Evolutionary conservation across 139 green algal species (phyloP).

Genomic region (Prasinococcaceae sp.): DNA sequence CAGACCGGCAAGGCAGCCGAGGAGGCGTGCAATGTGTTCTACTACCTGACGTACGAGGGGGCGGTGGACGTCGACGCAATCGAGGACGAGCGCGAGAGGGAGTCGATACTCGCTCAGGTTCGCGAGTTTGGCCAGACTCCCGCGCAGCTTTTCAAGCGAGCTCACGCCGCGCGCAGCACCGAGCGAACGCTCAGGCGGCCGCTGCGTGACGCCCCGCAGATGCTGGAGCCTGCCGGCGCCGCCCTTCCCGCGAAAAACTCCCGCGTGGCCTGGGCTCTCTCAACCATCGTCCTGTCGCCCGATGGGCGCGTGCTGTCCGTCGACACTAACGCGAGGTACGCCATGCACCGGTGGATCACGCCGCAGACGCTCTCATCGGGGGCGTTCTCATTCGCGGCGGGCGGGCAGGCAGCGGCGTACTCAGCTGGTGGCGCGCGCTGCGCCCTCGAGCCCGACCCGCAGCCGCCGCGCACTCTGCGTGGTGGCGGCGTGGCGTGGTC

Average conservation of each 20-base stretch:
- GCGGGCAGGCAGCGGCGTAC: too few species aligned
- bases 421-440: too few species aligned
- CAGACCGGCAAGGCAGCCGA: constrained; percentile 29
- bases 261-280: background rate
- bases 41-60: constrained; percentile 41
- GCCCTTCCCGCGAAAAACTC: background rate
- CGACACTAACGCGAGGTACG: background rate
- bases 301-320: background rate
- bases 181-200: background rate
- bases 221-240: background rate
- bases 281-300: background rate
- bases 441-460: too few species aligned
- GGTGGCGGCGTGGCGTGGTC: too few species aligned
- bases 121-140: constrained; percentile 36
- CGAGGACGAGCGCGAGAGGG: constrained; percentile 13
- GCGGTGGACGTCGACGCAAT: constrained; percentile 31
- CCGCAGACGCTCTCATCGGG: too few species aligned
- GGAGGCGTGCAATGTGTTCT: constrained; percentile 34
- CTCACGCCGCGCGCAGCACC: constrained; percentile 14
- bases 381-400: too few species aligned
- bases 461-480: too few species aligned
- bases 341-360: background rate
- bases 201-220: background rate
- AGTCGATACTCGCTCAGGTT: constrained; percentile 29
- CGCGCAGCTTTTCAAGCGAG: constrained; percentile 24